These are phyloP conservation scores for Pouteria glomerata DNA, from an alignment of 148 eudicot genomes.

Conservation along the genomic window DNA sequence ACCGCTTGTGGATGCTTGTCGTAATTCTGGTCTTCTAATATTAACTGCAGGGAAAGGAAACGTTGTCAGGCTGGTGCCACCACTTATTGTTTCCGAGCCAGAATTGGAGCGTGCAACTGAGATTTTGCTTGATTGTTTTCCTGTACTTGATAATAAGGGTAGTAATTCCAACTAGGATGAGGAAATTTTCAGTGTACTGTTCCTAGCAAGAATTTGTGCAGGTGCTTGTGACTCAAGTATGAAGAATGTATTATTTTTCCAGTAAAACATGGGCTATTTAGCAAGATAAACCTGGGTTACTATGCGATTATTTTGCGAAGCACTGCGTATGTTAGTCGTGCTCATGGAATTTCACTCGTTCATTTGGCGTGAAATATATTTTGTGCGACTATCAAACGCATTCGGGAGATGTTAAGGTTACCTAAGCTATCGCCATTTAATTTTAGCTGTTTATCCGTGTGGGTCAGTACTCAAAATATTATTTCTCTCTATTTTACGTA, in stretches of 20 bases:
- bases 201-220: not conserved
- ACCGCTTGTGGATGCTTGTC: constrained; percentile 70
- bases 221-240: not conserved
- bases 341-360: no score
- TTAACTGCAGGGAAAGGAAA: constrained; percentile 91
- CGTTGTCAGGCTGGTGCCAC: constrained; percentile 81
- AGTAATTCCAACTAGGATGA: constrained; percentile 12
- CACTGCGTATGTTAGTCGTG: no score
- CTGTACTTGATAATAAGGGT: constrained; percentile 58
- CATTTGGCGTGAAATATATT: no score
- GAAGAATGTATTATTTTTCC: not conserved
- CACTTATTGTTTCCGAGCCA: constrained; percentile 64
- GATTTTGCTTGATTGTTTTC: constrained; percentile 56
- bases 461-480: no score
- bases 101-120: constrained; percentile 61
- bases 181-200: not conserved
- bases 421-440: no score
- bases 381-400: no score
- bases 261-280: no score
- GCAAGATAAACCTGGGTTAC: no score
- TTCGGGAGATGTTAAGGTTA: no score
- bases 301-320: no score
- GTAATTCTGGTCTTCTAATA: constrained; percentile 59
- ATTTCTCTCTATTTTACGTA: no score
- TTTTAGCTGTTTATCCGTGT: no score